Evolutionary conservation across 768 basidiomycete genomes (phyloP), one percentile per base, ranked within the genome.

Genomic region (Solioccasus polychromus): DNA sequence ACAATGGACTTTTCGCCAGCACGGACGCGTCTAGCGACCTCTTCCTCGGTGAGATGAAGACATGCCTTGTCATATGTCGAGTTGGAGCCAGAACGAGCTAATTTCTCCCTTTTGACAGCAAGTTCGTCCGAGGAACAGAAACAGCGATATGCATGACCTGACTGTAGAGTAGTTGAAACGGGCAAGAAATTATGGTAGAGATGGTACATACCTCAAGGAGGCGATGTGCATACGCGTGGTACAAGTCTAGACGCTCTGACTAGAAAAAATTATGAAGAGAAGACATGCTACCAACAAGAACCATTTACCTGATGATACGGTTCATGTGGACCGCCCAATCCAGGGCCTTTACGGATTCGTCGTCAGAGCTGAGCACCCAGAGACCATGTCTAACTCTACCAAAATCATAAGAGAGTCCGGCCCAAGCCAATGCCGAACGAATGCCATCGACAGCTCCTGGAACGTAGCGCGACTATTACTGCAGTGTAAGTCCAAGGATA

Each of bases 131-230:
- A 72, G 2, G 86, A 78, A 66, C 95, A 97, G 72, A 98, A 98
- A 66, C 96, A 98, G 17, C 90, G 84, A 62, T 99, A 99, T 7
- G 94, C 95, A 47, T 88, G 80, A 4, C 87, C 91, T 34, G 79
- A 77, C 93, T 97, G 51, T 24, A 10, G 34, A 43, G 19, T 32
- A 38, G 20, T 19, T 42, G 22, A 35, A 24, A 24, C 4, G 23
- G n/a, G 28, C 8, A 15, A 24, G 11, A 20, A 5, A 8, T 1
- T 3, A 8, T 23, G 17, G 15, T 1, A 10, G 15, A 1, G 5
- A 36, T 14, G 14, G 22, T 19, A 49, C 73, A 24, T 52, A 94
- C 95, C 42, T 88, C 81, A 31, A 96, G 72, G 3, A 99, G 78
- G 50, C 78, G 83, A 28, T 76, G 71, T 0, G 88, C 74, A 54